These are phyloP conservation scores for Hypoxylon sp. DNA, from an alignment of 2,329 filamentous ascomycete species.

Conservation along the genomic window DNA sequence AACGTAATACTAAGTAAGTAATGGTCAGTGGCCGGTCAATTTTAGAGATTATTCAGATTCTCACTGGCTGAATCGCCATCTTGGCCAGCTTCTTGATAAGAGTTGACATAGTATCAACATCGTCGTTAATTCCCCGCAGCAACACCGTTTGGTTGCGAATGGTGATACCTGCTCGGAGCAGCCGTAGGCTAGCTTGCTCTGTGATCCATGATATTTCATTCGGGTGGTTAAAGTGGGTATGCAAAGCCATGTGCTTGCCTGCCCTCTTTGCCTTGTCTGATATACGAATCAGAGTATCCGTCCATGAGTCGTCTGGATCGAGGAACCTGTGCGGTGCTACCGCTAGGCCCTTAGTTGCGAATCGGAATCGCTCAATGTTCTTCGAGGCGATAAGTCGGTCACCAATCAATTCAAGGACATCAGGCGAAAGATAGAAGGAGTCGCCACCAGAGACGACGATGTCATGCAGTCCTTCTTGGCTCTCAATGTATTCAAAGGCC, in stretches of 20 bases:
- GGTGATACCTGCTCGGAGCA: conserved; percentile 66
- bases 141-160: conserved; percentile 74
- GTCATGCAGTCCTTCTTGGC: conserved; percentile 65
- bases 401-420: conserved; percentile 68
- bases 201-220: conserved; percentile 75
- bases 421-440: conserved; percentile 69
- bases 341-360: conserved; percentile 74
- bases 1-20: conserved; percentile 69
- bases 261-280: conserved; percentile 64
- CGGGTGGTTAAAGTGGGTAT: conserved; percentile 77
- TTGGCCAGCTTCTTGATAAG: conserved; percentile 69
- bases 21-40: conserved; percentile 18
- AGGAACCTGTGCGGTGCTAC: conserved; percentile 71
- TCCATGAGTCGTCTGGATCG: conserved; percentile 68
- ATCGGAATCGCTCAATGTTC: conserved; percentile 72
- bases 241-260: conserved; percentile 73
- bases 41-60: conserved; percentile 38
- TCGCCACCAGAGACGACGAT: conserved; percentile 76
- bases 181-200: conserved; percentile 63
- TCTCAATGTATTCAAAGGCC: conserved; percentile 70
- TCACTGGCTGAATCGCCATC: conserved; percentile 70
- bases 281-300: conserved; percentile 65
- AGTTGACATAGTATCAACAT: conserved; percentile 65
- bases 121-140: conserved; percentile 72
- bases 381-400: conserved; percentile 69